These are phyloP conservation scores for Hemileccinum impolitum DNA, from an alignment of 768 basidiomycete genomes.

Conservation along the genomic window DNA sequence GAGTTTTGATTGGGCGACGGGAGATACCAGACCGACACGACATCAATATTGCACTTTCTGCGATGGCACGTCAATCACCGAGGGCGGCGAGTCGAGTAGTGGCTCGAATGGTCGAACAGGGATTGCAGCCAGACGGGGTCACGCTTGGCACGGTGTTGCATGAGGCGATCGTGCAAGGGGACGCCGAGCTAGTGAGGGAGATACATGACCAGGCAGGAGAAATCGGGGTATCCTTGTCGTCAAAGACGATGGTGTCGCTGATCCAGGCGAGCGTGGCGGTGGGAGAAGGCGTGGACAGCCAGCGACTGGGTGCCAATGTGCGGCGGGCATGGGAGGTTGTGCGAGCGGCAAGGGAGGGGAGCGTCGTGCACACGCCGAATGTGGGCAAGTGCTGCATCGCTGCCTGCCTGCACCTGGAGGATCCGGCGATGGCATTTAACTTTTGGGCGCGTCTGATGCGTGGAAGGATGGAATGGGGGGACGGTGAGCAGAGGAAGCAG, in stretches of 20 bases:
- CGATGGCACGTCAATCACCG: conserved; percentile 49
- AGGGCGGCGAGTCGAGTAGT: conserved; percentile 45
- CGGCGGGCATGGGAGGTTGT: conserved; percentile 42
- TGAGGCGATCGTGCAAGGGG: conserved; percentile 45
- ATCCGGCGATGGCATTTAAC: conserved; percentile 51
- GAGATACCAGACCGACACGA: conserved; percentile 62
- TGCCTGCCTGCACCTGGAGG: conserved; percentile 46
- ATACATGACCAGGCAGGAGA: conserved; percentile 41
- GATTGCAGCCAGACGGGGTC: conserved; percentile 49
- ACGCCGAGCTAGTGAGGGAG: conserved; percentile 41
- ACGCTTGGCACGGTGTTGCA: conserved; percentile 64
- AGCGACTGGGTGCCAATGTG: conserved; percentile 34
- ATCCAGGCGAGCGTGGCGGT: conserved; percentile 40
- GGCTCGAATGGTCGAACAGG: conserved; percentile 45
- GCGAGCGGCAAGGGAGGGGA: conserved; percentile 32
- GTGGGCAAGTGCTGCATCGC: conserved; percentile 51
- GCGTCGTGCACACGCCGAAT: conserved; percentile 40
- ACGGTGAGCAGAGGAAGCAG: conserved; percentile 41
- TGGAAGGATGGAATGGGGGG: conserved; percentile 45
- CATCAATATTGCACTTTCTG: conserved; percentile 59
- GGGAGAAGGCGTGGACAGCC: conserved; percentile 24
- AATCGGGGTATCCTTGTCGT: conserved; percentile 37
- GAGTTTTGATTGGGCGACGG: conserved; percentile 42
- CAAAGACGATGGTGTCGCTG: conserved; percentile 48
- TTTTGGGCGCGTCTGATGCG: conserved; percentile 56